phyloP scores from a whole-genome alignment of 169 alveolate genomes.

The Plasmodium fragile region DNA sequence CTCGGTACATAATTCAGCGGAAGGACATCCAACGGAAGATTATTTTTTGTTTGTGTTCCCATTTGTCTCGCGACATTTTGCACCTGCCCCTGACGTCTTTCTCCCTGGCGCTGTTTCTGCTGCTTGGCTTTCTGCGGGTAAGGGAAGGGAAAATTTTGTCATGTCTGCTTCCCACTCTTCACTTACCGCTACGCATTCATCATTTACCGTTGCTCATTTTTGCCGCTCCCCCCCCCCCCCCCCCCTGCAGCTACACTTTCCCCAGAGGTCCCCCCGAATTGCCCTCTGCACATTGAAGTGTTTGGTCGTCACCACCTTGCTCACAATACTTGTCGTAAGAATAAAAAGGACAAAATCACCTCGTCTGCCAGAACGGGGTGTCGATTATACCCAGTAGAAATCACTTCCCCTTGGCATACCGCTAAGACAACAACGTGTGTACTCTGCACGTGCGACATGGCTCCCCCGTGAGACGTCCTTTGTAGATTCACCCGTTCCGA shows the following conservation, averaged over 20 bases:
- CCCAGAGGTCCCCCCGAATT: neutral
- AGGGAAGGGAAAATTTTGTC: too few species aligned
- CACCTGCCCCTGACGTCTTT: conserved; percentile 31
- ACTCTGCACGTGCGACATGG: neutral
- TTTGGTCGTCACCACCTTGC: neutral
- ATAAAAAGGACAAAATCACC: neutral
- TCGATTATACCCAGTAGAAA: neutral
- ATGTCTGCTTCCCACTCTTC: neutral
- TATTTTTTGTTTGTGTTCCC: conserved; percentile 60
- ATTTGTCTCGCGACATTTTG: conserved; percentile 27
- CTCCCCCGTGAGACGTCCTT: neutral
- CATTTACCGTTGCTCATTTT: neutral
- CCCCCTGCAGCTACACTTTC: conserved; percentile 20
- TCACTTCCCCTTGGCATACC: neutral
- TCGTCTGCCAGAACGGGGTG: neutral
- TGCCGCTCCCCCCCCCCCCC: too few species aligned
- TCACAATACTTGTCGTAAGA: conserved; percentile 56
- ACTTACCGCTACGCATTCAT: neutral
- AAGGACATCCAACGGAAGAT: conserved; percentile 54
- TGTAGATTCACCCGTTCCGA: neutral
- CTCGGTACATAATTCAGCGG: conserved; percentile 1
- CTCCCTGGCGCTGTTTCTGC: conserved; percentile 24
- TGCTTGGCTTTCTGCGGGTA: conserved; percentile 64
- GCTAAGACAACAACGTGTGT: neutral
- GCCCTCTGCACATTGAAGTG: conserved; percentile 1